Conservation (phyloP, 495 filamentous ascomycete species). For the Astrothelium subdiscretum region DNA sequence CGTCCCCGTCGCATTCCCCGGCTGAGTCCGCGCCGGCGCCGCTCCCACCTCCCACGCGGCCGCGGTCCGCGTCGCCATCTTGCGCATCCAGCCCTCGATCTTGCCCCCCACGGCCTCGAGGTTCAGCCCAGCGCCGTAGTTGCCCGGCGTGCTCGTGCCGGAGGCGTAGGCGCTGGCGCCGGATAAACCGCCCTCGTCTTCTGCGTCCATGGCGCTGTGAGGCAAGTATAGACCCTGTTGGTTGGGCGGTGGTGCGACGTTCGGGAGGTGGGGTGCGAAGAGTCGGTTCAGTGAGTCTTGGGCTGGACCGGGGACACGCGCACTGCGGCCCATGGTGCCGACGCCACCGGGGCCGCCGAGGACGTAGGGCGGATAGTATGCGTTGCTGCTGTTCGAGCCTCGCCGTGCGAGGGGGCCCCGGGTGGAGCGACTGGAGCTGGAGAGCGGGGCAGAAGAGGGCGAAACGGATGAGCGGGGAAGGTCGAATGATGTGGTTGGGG, state of each 20-base stretch:
- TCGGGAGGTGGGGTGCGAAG: slow-evolving; percentile 64
- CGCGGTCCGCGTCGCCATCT: slow-evolving; percentile 46
- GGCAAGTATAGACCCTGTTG: slow-evolving; percentile 22
- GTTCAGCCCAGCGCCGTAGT: slow-evolving; percentile 22
- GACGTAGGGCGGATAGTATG: slow-evolving; percentile 19
- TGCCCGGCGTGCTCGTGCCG: slow-evolving; percentile 16
- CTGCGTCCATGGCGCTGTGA: slow-evolving; percentile 20
- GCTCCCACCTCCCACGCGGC: slow-evolving; percentile 20
- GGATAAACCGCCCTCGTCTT: background rate
- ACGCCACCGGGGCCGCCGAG: slow-evolving; percentile 75
- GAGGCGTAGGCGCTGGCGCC: slow-evolving; percentile 21
- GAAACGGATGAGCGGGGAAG: slow-evolving; percentile 32
- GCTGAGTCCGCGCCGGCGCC: slow-evolving; percentile 25
- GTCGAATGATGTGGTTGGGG: slow-evolving; percentile 53
- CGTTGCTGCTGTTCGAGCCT: slow-evolving; percentile 15
- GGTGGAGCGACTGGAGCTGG: slow-evolving; percentile 7
- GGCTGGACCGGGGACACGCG: slow-evolving; percentile 64
- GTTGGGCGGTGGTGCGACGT: slow-evolving; percentile 41
- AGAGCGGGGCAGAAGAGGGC: slow-evolving; percentile 11
- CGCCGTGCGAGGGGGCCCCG: slow-evolving; percentile 15
- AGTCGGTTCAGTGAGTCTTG: slow-evolving; percentile 70
- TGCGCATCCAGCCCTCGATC: slow-evolving; percentile 81
- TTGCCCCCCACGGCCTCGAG: slow-evolving; percentile 76
- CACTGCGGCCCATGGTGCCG: slow-evolving; percentile 59
- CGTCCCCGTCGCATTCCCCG: too few relatives aligned